Evolutionary conservation across 108 stramenopile species (phyloP).

Genomic region (Stephanodiscus minutulus): DNA sequence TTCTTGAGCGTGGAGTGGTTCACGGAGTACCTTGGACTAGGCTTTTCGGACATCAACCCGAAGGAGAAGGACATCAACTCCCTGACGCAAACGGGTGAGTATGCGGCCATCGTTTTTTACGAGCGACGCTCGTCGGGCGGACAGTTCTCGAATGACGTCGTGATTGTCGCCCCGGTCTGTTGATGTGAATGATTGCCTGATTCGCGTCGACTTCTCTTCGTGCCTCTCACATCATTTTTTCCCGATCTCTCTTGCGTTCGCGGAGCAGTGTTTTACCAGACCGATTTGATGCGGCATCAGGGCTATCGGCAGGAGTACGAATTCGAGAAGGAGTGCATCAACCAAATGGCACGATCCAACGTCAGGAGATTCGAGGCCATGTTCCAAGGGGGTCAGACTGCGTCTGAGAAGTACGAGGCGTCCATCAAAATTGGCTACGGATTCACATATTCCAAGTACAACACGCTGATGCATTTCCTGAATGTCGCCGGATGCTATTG

Average conservation of each 20-base stretch:
- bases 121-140: not conserved
- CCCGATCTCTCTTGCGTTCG: not conserved
- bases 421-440: constrained; percentile 49
- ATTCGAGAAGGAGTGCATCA: constrained; percentile 61
- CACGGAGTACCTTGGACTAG: constrained; percentile 44
- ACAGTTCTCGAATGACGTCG: not conserved
- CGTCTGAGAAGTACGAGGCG: constrained; percentile 38
- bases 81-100: constrained; percentile 47
- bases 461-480: constrained; percentile 62
- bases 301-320: constrained; percentile 51
- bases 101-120: not conserved
- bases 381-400: constrained; percentile 31
- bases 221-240: not conserved
- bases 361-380: constrained; percentile 35
- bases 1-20: constrained; percentile 54
- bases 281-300: constrained; percentile 46
- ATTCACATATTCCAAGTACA: constrained; percentile 58
- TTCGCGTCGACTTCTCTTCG: not conserved
- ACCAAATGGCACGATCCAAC: constrained; percentile 57
- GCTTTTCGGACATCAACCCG: constrained; percentile 55
- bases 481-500: constrained; percentile 50
- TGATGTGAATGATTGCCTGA: not conserved
- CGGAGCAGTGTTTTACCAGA: constrained; percentile 42
- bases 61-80: constrained; percentile 60
- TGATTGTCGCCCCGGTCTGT: not conserved